Evolutionary conservation across 1,139 yeast genomes (phyloP).

Genomic region (Suhomyces bokatorum): DNA sequence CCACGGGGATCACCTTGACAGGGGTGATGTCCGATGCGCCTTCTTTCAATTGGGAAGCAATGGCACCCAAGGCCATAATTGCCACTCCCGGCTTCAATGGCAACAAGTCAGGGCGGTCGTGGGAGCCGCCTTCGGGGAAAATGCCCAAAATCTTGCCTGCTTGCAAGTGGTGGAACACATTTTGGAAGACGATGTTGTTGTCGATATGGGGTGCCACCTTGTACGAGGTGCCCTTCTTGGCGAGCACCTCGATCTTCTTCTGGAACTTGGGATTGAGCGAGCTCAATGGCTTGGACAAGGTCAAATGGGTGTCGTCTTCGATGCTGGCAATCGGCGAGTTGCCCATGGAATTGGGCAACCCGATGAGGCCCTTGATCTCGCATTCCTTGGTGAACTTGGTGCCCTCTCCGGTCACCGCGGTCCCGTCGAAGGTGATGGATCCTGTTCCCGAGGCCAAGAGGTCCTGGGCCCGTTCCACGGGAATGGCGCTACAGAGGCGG

Average conservation of each 20-base stretch:
- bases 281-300: constrained; percentile 51
- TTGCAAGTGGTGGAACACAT: constrained; percentile 63
- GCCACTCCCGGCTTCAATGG: constrained; percentile 98
- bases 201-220: constrained; percentile 66
- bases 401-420: constrained; percentile 47
- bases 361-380: constrained; percentile 55
- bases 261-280: constrained; percentile 21
- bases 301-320: constrained; percentile 53
- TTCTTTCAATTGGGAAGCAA: constrained; percentile 28
- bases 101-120: constrained; percentile 84
- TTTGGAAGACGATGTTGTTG: constrained; percentile 57
- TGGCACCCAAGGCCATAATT: constrained; percentile 93
- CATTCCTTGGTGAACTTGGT: constrained; percentile 52
- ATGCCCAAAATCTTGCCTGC: constrained; percentile 61
- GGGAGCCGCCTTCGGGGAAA: constrained; percentile 87
- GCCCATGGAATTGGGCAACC: constrained; percentile 60
- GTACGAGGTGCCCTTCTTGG: constrained; percentile 51
- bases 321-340: constrained; percentile 55
- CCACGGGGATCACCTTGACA: constrained; percentile 90
- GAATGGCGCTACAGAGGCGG: constrained; percentile 60
- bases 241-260: constrained; percentile 33
- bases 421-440: constrained; percentile 41
- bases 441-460: constrained; percentile 50
- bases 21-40: constrained; percentile 14
- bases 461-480: constrained; percentile 77